Evolutionary conservation across 768 basidiomycete genomes (phyloP).

Genomic region (Termitomyces sp.): DNA sequence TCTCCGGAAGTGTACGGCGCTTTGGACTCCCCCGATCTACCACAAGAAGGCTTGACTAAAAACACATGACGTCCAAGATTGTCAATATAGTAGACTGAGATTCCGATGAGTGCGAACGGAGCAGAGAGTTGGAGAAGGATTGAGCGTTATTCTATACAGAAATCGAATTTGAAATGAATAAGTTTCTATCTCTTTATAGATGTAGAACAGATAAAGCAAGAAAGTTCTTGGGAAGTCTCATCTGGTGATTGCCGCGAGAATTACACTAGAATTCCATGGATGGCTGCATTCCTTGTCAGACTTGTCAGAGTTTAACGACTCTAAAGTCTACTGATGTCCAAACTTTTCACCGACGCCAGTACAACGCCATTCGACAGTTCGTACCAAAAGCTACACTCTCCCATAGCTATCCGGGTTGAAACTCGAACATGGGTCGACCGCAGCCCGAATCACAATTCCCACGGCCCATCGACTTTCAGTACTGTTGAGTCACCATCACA

Average conservation of each 20-base stretch:
- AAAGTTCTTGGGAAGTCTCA: neutral
- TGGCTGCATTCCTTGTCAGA: neutral
- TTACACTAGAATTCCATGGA: neutral
- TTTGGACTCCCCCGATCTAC: neutral
- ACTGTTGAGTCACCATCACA: conserved; percentile 15
- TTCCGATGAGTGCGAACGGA: neutral
- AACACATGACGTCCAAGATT: neutral
- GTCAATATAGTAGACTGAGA: neutral
- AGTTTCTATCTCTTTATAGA: too few relatives aligned
- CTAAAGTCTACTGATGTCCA: neutral
- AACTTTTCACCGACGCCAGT: neutral
- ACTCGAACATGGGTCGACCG: conserved; percentile 17
- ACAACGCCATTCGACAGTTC: neutral
- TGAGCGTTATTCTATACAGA: neutral
- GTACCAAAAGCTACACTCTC: neutral
- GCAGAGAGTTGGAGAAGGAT: neutral
- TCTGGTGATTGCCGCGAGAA: conserved; percentile 1
- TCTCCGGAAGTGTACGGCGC: neutral
- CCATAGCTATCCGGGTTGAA: conserved; percentile 22
- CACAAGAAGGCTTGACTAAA: neutral
- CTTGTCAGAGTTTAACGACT: neutral
- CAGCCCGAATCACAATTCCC: conserved; percentile 16
- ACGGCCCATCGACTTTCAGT: conserved; percentile 17
- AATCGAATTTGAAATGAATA: neutral
- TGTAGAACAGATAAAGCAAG: neutral